Base-by-base conservation (phyloP, 805 yeast genomes). In the Pichia phayaonensis region DNA sequence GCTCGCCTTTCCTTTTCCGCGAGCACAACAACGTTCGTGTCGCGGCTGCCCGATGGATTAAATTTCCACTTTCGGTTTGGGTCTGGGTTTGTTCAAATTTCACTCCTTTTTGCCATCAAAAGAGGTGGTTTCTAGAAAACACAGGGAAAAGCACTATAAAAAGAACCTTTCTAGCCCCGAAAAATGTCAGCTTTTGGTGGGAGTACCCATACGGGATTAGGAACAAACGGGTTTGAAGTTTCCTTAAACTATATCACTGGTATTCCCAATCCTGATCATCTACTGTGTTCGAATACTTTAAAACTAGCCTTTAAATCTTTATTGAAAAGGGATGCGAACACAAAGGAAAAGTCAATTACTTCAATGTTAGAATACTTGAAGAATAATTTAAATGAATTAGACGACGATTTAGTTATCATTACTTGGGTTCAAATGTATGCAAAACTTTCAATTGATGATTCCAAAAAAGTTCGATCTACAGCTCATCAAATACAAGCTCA, bases 341-440 rank as follows among this genome's bases (percentile, higher is more conserved):
- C 98, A 0, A 86, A 83, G 61, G 96, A 88, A 58, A 86, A 84
- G 61, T 89, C 94, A 1, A 69, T 89, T 24, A 62, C 56, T 7
- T 95, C 86, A 41, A 61, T 84, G 29, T 58, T 72, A 3, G 59
- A 64, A 4, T 60, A 67, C 29, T 54, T 77, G 3, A 62, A 59
- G 44, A 6, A 59, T 15, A 52, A 62, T 31, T 52, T 58, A 5
- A 52, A 55, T 1, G 58, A 64, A 2, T 46, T 71, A 16, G 61
- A 72, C n/a, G 83, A 83, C 54, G 86, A 82, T 48, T 58, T 78
- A 24, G 74, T 76, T 20, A 64, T 76, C n/a, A 74, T 72, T 47
- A 76, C 81, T 38, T 87, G 88, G 95, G 73, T 87, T 44, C 96
- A 89, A 64, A 56, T 88, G 21, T 92, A 87, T 60, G 84, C 97